Evolutionary conservation across 2,329 filamentous ascomycete genomes (phyloP).

Genomic region (Fusarium kyushuense): DNA sequence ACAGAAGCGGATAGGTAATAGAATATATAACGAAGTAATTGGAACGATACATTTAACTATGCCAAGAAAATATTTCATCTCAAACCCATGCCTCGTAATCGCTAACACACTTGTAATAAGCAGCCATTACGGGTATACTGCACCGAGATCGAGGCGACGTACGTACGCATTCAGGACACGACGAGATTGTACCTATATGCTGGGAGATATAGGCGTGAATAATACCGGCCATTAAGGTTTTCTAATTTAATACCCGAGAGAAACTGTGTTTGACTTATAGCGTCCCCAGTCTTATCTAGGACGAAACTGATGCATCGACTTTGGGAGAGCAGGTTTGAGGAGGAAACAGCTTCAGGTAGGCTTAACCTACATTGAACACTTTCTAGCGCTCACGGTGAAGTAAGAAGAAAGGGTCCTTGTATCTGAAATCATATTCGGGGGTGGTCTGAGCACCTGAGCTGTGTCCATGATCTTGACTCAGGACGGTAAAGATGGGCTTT

Average conservation of each 20-base stretch:
- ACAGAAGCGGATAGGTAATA: background rate
- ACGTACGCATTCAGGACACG: background rate
- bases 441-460: background rate
- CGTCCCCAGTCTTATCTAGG: slow-evolving; percentile 16
- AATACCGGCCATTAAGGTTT: slow-evolving; percentile 3
- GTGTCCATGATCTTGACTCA: background rate
- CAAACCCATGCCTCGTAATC: slow-evolving; percentile 9
- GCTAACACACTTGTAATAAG: slow-evolving; percentile 16
- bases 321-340: slow-evolving; percentile 15
- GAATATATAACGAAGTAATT: slow-evolving; percentile 5
- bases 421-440: background rate
- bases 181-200: background rate
- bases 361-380: background rate
- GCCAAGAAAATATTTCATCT: slow-evolving; percentile 25
- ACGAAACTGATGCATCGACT: slow-evolving; percentile 2
- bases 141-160: slow-evolving; percentile 2
- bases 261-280: slow-evolving; percentile 19
- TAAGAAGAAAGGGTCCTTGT: background rate
- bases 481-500: no score
- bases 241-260: slow-evolving; percentile 8
- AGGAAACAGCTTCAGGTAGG: slow-evolving; percentile 21
- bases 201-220: background rate
- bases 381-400: background rate
- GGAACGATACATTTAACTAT: background rate
- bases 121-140: background rate